Base-by-base conservation (phyloP, 306 rosid species). In the Fragaria iinumae region DNA sequence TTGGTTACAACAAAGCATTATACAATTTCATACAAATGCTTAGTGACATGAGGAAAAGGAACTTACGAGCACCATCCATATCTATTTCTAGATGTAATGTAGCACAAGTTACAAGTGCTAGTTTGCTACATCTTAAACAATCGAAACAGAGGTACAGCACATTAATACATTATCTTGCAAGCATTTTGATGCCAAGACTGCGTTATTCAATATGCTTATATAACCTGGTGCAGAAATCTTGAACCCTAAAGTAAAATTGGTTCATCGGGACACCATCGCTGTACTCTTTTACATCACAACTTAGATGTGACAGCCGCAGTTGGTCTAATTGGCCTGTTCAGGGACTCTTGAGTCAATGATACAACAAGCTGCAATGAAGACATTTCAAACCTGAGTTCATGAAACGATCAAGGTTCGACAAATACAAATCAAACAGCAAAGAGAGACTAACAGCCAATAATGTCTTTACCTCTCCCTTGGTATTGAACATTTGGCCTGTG, bases 341-440 rank as follows among this genome's bases (percentile, higher is more conserved):
- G 88, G 71, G 97, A 96, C 84, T 95, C 97, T 88, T 92, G 98
- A 78, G 88, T 84, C 87, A 84, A 45, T 27, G 97, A 84, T 43
- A 71, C 92, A 34, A 85, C 73, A 5, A 85, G 88, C 91, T 88
- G 91, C 77, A 66, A 65, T 34, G 63, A 77, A 52, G 12, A 77
- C 11, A 25, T 14, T 57, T 57, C 38, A 9, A 6, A 76, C 49
- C 76, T 77, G 4, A 78, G 80, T 49, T 80, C 45, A 49, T 39
- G 39, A 50, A 18, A 79, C 48, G 38, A 41, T 45, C 23, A 25
- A 34, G 59, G 41, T 62, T 63, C n/a, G 9, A 50, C 8, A 8
- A 6, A 55, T 18, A 56, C 66, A 29, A 69, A 12, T 45, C 73
- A 29, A 49, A 39, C 17, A 64, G 18, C 6, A 27, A 34, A 18